These are phyloP conservation scores for Solanum hybrid DNA, from an alignment of 305 asterid species.

Conservation along the genomic window DNA sequence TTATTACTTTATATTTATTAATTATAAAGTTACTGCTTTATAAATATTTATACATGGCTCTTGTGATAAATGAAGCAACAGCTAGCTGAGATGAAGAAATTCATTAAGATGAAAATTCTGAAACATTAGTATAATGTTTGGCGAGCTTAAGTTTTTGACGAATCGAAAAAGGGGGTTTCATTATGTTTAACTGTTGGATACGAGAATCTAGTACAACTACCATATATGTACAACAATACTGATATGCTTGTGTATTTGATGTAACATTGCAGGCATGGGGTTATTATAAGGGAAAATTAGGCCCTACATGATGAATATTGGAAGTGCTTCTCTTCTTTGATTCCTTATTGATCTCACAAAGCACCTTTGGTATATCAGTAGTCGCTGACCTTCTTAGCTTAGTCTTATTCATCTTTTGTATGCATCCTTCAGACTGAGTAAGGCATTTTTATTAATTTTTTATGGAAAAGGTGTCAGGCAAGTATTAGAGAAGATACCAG, in stretches of 20 bases:
- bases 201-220: not conserved
- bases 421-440: not conserved
- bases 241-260: not conserved
- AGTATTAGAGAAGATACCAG: not conserved
- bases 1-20: not conserved
- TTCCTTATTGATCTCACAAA: not conserved
- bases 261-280: not conserved
- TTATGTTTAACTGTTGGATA: not conserved
- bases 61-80: not conserved
- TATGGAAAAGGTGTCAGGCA: not conserved
- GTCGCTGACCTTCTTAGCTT: not conserved
- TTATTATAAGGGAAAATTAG: not conserved
- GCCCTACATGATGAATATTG: not conserved
- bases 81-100: not conserved
- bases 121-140: not conserved
- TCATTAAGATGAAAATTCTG: not conserved
- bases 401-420: not conserved
- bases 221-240: not conserved
- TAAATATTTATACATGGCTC: not conserved
- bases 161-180: not conserved
- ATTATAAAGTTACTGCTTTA: not conserved
- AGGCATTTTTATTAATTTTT: not conserved
- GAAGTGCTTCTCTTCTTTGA: not conserved
- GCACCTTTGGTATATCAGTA: not conserved
- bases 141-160: not conserved